Evolutionary conservation across 768 basidiomycete species (phyloP).

Genomic region (Termitomyces heimii): DNA sequence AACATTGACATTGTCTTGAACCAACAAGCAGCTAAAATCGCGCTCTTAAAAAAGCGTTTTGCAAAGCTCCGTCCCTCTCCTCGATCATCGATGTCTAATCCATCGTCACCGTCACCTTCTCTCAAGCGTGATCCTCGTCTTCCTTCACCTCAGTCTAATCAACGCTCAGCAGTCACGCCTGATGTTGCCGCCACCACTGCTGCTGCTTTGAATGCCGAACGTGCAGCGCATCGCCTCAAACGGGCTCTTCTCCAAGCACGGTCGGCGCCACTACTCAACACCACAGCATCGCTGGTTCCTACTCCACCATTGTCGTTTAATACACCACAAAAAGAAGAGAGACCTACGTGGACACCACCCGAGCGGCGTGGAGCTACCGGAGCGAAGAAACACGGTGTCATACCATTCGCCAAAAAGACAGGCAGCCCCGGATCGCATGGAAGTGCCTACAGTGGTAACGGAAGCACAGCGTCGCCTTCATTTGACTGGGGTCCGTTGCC

Average conservation of each 20-base stretch:
- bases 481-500: slow-evolving; percentile 67
- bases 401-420: slow-evolving; percentile 30
- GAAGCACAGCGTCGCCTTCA: slow-evolving; percentile 21
- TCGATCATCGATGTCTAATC: neutral
- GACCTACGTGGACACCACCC: slow-evolving; percentile 18
- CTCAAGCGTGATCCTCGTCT: slow-evolving; percentile 36
- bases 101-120: neutral
- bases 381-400: slow-evolving; percentile 32
- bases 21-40: slow-evolving; percentile 53
- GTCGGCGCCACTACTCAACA: slow-evolving; percentile 63
- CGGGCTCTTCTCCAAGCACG: slow-evolving; percentile 55
- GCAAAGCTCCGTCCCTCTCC: slow-evolving; percentile 39
- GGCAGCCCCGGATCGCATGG: slow-evolving; percentile 14
- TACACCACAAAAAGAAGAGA: slow-evolving; percentile 28
- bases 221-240: slow-evolving; percentile 67
- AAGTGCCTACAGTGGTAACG: neutral
- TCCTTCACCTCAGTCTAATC: slow-evolving; percentile 29
- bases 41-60: slow-evolving; percentile 45
- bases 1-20: slow-evolving; percentile 75
- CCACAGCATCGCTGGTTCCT: slow-evolving; percentile 34
- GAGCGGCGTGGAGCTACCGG: slow-evolving; percentile 28
- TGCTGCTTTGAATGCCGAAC: slow-evolving; percentile 77
- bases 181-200: slow-evolving; percentile 71
- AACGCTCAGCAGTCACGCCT: slow-evolving; percentile 41
- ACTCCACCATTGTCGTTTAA: slow-evolving; percentile 29